Percentiles rank a stretch among this genome's conserved stretches.
phyloP scores from a whole-genome alignment of 1,284 basidiomycete genomes.

The Kwoniella shivajii region DNA sequence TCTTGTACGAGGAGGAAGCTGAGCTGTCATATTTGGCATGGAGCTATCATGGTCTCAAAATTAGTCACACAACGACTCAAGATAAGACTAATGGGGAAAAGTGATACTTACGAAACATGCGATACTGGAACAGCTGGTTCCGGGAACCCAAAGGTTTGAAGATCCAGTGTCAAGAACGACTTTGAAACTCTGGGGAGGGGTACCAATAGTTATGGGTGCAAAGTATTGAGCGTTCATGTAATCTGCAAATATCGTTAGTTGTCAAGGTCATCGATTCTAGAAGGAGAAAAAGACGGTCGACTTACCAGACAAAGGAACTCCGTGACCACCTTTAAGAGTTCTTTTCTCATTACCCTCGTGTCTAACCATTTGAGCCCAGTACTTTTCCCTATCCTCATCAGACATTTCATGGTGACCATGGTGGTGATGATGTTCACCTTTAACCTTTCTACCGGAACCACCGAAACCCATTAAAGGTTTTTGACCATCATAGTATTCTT shows the following conservation, averaged over 20 bases:
- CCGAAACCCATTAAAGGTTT: constrained; percentile 71
- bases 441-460: constrained; percentile 68
- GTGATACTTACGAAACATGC: constrained; percentile 75
- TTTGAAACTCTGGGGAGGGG: constrained; percentile 59
- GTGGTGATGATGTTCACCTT: constrained; percentile 25
- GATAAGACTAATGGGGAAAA: background rate
- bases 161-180: constrained; percentile 64
- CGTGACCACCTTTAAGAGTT: constrained; percentile 73
- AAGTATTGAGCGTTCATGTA: constrained; percentile 99
- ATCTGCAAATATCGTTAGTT: constrained; percentile 58
- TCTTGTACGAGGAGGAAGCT: constrained; percentile 84
- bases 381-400: constrained; percentile 66
- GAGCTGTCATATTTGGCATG: constrained; percentile 89
- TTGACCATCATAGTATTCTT: constrained; percentile 56
- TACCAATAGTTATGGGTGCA: constrained; percentile 78
- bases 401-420: constrained; percentile 22
- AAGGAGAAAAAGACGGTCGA: constrained; percentile 24
- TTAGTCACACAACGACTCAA: background rate
- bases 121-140: constrained; percentile 84
- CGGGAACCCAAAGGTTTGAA: constrained; percentile 67
- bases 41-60: constrained; percentile 51
- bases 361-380: constrained; percentile 70
- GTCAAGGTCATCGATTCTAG: background rate
- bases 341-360: constrained; percentile 54
- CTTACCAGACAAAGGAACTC: constrained; percentile 86